Evolutionary conservation across 2,329 filamentous ascomycete genomes (phyloP), one percentile per base, ranked within the genome.

Genomic region (Graphilbum sp.): DNA sequence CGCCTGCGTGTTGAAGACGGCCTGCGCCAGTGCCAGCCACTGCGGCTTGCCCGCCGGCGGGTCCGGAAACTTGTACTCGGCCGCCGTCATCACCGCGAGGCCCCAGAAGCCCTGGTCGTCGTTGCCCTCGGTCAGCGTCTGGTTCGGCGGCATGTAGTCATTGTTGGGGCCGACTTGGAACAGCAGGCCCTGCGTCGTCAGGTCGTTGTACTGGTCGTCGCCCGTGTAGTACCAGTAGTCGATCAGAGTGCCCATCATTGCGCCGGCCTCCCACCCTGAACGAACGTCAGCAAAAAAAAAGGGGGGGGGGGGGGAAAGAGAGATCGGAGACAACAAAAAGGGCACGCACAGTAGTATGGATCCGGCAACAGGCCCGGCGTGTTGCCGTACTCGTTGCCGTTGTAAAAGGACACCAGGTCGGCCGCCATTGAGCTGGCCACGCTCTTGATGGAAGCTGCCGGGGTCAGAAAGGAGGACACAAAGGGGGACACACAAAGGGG

Each of bases 1-100:
- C 3, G 73, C 75, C 50, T 88, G 82, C 2, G 75, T 78, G 54
- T 92, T 84, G 62, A 90, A 92, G 23, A 85, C 79, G 36, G 78
- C 80, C 52, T 86, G 75, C 2, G 78, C 81, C 12, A 90, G 67
- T 5, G 75, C 72, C 11, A 84, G 63, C 73, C 79, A 84, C 48
- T 72, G 63, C 3, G 77, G 77, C 48, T 74, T 48, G 42, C 66
- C 60, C 1, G 50, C 45, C 0, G 67, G 61, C 3, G 77, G 73
- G 33, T 78, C 58, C 5, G 70, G 71, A 44, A 80, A 83, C 31
- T 72, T 72, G 50, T 72, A 67, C 54, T 85, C 79, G 41, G 79
- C 72, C 0, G 79, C 79, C 6, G 69, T 65, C 72, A 84, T 78
- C 43, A 73, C 74, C 4, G 78, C 67, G 40, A 84, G 63, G 2